Base-by-base conservation (phyloP, 2,329 filamentous ascomycete species). In the Emmonsiellopsis sp. region DNA sequence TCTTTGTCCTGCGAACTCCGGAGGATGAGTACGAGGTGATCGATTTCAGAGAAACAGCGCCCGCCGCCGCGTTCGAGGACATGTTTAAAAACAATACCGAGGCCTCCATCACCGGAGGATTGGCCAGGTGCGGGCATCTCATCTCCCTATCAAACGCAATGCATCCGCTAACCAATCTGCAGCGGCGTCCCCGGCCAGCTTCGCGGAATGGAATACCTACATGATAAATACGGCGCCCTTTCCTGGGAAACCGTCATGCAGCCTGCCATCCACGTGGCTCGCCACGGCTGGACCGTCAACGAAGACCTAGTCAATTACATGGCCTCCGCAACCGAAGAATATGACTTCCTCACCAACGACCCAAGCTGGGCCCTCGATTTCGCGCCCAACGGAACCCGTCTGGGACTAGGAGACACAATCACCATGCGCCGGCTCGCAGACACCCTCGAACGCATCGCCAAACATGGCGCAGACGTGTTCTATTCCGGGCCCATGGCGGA, bases 41-140 rank as follows among this genome's bases (percentile, higher is more conserved):
- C 60, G 92, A 97, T 70, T 97, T 95, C 65, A 79, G 92, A 46
- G 92, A 97, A 68, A 83, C 86, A 0, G 92, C 92, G 0, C 92
- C 92, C 0, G 86, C 85, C 0, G 87, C 88, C 0, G 87, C 90
- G 0, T 84, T 79, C 59, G 77, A 90, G 68, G 82, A 94, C 63
- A 97, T 97, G 92, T 97, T 86, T 68, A 77, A 81, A 54, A 82
- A 83, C 52, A 85, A 93, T 58, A 75, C 79, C 1, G 69, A 77
- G 1, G 82, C 79, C 1, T 90, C 87, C 52, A 74, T 92, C 1
- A 75, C 74, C 31, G 87, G 88, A 2, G 90, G 89, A 0, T 71
- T 95, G 34, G 85, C 87, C 52, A 79, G 75, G 75, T 77, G 67
- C 15, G 63, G 46, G 20, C 9, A 55, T 34, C 3, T 15, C 3